Evolutionary conservation across 2,329 filamentous ascomycete genomes (phyloP), one percentile per base, ranked within the genome.

Genomic region (Cryphonectria carpinicola): DNA sequence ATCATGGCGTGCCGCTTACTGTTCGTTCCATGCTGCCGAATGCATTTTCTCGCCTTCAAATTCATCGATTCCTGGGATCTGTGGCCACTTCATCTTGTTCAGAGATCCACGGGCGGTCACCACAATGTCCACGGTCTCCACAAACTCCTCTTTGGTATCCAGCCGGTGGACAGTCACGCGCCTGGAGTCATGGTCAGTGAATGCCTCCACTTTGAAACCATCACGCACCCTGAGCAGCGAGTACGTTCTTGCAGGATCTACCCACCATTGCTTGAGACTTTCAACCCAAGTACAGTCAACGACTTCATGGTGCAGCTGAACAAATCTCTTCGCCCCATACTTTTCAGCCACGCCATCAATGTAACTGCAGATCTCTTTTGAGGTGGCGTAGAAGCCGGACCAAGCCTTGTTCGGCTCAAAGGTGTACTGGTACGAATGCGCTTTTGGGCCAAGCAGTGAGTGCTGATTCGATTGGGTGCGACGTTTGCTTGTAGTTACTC

Each of bases 251-350:
- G 43, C 11, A 25, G 1, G 37, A 8, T 25, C 11, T 35, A 61
- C n/a, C n/a, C 25, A 52, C 52, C 49, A 64, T 43, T 58, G 56
- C 32, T 61, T 64, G 8, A 62, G 14, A 37, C 25, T 35, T 32
- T 70, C 64, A 61, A 84, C 77, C 85, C 85, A 87, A 0, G 70
- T 74, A 4, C 79, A 81, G 68, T 80, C 80, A 43, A 82, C 76
- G 0, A 86, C 83, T 67, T 81, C 79, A 22, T 80, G 82, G 69
- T 81, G 79, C 39, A 85, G 79, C 70, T 81, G 80, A 63, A 86
- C 79, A 70, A 84, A 83, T 63, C 81, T 80, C 46, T 82, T 76
- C 6, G 81, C 77, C 10, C 76, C 74, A 73, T 79, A 76, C 68
- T 77, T 76, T 60, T 72, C 70, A 8, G 77, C 76, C 28, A 79